Percentiles rank a stretch among this genome's conserved stretches.
Conservation (phyloP, 495 filamentous ascomycete species). For the Evernia prunastri region DNA sequence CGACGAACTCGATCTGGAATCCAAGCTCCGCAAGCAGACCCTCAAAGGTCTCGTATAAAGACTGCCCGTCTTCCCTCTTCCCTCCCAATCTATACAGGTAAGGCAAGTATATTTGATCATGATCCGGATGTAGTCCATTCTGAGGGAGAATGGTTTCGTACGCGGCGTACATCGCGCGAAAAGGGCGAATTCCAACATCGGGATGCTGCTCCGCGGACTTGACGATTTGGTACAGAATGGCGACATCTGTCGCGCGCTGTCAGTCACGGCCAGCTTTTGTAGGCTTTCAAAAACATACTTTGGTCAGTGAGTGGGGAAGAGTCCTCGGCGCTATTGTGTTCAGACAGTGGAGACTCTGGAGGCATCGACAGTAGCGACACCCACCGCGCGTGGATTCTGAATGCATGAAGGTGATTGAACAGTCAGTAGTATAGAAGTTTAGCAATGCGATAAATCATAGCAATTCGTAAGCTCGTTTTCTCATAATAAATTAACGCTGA, state of each 20-base stretch:
- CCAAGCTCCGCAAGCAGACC: constrained; percentile 55
- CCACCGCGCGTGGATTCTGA: constrained; percentile 45
- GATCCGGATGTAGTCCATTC: constrained; percentile 60
- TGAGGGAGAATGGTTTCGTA: constrained; percentile 66
- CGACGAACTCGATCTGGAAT: constrained; percentile 58
- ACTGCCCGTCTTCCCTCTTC: constrained; percentile 38
- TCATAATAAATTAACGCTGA: not conserved
- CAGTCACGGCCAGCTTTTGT: constrained; percentile 18
- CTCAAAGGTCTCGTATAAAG: constrained; percentile 62
- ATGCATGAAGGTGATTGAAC: constrained; percentile 44
- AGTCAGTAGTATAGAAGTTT: constrained; percentile 1
- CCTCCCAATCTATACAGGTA: constrained; percentile 77
- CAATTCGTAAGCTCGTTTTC: constrained; percentile 11
- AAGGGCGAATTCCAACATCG: constrained; percentile 58
- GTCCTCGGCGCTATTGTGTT: constrained; percentile 44
- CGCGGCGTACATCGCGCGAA: constrained; percentile 71
- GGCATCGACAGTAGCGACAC: constrained; percentile 53
- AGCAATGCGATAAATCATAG: constrained; percentile 5
- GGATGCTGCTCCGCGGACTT: constrained; percentile 59
- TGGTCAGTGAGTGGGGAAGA: constrained; percentile 54
- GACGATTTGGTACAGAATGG: constrained; percentile 70
- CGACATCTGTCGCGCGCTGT: constrained; percentile 54
- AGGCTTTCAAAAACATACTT: constrained; percentile 39
- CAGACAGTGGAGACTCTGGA: constrained; percentile 44
- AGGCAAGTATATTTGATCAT: constrained; percentile 67